Base-by-base conservation (phyloP, 2,329 filamentous ascomycete genomes). In the Cladosporium sp. region DNA sequence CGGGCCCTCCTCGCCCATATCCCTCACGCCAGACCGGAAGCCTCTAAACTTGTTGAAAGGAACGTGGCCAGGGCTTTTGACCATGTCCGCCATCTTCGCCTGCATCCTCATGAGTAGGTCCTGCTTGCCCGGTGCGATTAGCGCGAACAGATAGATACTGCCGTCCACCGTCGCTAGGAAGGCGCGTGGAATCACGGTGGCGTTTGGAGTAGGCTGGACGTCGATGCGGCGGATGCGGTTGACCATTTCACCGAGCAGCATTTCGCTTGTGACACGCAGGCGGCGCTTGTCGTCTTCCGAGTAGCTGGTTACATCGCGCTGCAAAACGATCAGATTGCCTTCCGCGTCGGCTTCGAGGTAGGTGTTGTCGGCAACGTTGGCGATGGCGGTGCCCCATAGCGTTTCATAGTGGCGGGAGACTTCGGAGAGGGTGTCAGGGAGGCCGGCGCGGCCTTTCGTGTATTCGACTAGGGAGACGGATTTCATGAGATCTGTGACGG, bases 131-230 rank as follows among this genome's bases (percentile, higher is more conserved):
- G 90, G 83, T 3, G 89, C 84, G 70, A 99, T 92, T 7, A 90
- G 86, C 0, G 91, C 92, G 73, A 95, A 94, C 69, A 99, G 87
- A 78, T 97, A 97, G 59, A 99, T 89, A 0, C 90, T 90, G 30
- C 95, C 95, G 77, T 98, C 94, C 58, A 93, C 93, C 64, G 95
- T 98, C 66, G 87, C 93, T 62, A 98, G 80, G 75, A 98, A 97
- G 24, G 95, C 95, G 73, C 87, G 88, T 0, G 95, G 94, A 8
- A 90, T 81, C 8, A 97, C 88, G 30, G 90, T 82, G 10, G 91
- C 88, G 69, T 84, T 88, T 1, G 87, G 81, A 21, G 84, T 84
- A 3, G 87, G 82, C 32, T 87, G 84, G 11, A 96, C 87, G 64
- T 89, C 84, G 21, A 98, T 86, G 32, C 87, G 87, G 26, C 90